A percentile compares a stretch with the other conserved stretches of the same genome.
phyloP scores from a whole-genome alignment of 2,329 filamentous ascomycete species.

The Talaromyces amestolkiae region DNA sequence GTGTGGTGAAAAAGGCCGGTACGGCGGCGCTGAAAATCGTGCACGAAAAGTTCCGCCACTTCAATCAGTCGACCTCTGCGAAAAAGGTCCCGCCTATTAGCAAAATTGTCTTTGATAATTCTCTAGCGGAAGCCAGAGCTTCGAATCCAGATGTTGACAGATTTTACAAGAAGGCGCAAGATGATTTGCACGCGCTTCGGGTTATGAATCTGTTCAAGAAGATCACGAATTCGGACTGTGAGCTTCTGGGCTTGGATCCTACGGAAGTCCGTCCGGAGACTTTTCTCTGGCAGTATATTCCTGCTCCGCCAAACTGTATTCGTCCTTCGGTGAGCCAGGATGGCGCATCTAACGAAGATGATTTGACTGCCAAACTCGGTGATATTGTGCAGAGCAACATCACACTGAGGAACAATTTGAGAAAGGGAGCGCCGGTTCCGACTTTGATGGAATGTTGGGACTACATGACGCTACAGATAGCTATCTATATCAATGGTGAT shows the following conservation, averaged over 20 bases:
- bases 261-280: slow-evolving; percentile 87
- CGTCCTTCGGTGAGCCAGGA: slow-evolving; percentile 92
- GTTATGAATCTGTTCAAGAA: slow-evolving; percentile 89
- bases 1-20: slow-evolving; percentile 85
- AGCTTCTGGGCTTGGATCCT: slow-evolving; percentile 84
- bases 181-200: slow-evolving; percentile 86
- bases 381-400: slow-evolving; percentile 93
- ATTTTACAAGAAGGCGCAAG: slow-evolving; percentile 85
- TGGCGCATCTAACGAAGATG: slow-evolving; percentile 89
- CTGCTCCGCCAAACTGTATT: slow-evolving; percentile 90
- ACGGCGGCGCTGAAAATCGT: slow-evolving; percentile 81
- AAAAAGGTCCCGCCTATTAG: slow-evolving; percentile 79
- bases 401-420: slow-evolving; percentile 76
- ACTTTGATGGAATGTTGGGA: slow-evolving; percentile 99
- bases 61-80: slow-evolving; percentile 80
- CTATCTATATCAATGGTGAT: slow-evolving; percentile 97
- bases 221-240: slow-evolving; percentile 80
- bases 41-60: slow-evolving; percentile 87
- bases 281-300: slow-evolving; percentile 96
- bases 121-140: slow-evolving; percentile 75
- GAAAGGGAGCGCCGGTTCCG: slow-evolving; percentile 78
- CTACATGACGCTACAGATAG: slow-evolving; percentile 89
- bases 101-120: slow-evolving; percentile 81
- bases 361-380: slow-evolving; percentile 92
- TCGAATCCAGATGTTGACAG: slow-evolving; percentile 82